These are phyloP conservation scores for Trametes hirsuta DNA, from an alignment of 1,284 basidiomycete species.

Conservation along the genomic window DNA sequence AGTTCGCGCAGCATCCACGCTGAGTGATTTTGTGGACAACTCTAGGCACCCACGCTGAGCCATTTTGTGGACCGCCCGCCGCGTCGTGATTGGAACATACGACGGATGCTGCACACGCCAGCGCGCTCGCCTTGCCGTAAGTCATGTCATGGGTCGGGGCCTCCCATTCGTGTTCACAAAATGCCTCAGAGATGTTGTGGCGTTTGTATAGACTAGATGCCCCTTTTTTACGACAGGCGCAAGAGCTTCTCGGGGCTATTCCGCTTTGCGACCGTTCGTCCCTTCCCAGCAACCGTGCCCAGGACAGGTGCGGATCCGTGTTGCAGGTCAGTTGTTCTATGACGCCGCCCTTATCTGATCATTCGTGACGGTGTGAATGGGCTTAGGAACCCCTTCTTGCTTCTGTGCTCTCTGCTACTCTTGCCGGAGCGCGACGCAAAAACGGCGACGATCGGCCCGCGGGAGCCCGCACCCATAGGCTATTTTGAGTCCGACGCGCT, in stretches of 20 bases:
- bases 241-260: constrained; percentile 1
- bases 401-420: too few species aligned
- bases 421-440: too few species aligned
- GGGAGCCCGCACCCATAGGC: background rate
- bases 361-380: too few species aligned
- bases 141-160: background rate
- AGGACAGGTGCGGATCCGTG: background rate
- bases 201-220: background rate
- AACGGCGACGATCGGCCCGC: background rate
- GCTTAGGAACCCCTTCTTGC: too few species aligned
- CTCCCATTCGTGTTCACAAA: background rate
- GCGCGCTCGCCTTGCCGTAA: constrained; percentile 16
- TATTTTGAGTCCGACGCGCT: background rate
- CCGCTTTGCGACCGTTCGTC: background rate
- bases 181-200: background rate
- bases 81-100: constrained; percentile 9
- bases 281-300: background rate
- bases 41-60: constrained; percentile 3
- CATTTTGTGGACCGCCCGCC: constrained; percentile 19
- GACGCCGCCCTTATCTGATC: too few species aligned
- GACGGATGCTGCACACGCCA: background rate
- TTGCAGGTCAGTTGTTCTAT: background rate
- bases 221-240: constrained; percentile 1
- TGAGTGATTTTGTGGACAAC: constrained; percentile 20
- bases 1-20: constrained; percentile 3